Base-by-base conservation (phyloP, 192 early-diverging fungal species). In the Coemansia interrupta region DNA sequence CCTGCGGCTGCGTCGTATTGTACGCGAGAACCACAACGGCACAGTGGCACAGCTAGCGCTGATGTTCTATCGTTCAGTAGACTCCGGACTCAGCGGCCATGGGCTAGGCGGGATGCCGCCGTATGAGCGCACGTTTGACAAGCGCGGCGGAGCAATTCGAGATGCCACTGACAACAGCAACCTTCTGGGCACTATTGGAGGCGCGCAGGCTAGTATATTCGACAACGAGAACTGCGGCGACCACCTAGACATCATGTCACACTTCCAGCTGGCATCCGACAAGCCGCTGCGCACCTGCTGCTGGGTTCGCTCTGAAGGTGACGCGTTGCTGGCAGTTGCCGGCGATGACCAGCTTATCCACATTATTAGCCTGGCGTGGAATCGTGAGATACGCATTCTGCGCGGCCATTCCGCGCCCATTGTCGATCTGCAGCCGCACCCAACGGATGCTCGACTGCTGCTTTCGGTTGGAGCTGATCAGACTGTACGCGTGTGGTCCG, bases 181-280 rank as follows among this genome's bases (percentile, higher is more conserved):
- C 49, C 63, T 94, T 20, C 67, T 91, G 38, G 89, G 84, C 7
- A 92, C 85, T 0, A 84, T 85, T 6, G 90, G 88, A 22, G 80
- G 81, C 17, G 61, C 74, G 29, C 88, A 90, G 85, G 85, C 87
- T 13, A 94, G 86, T 55, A 82, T 94, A 13, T 96, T 90, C 64
- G 93, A 96, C 61, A 96, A 96, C 69, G 91, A 92, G 63, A 92
- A 96, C 65, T 92, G 90, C 54, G 92, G 91, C 11, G 91, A 94
- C 62, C 93, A 96, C 55, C 78, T 96, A 63, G 92, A 96, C 61
- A 89, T 96, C 50, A 92, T 96, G 90, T 92, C 91, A 6, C 90
- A 96, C 66, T 96, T 87, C 56, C 81, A 86, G 41, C 60, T 91
- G 12, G 67, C 36, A 12, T 36, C 62, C 0, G 60, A 50, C 17